Percentiles rank a stretch among this genome's conserved stretches.
Evolutionary conservation across 768 basidiomycete species (phyloP).

Genomic region (Royoungia palumana): DNA sequence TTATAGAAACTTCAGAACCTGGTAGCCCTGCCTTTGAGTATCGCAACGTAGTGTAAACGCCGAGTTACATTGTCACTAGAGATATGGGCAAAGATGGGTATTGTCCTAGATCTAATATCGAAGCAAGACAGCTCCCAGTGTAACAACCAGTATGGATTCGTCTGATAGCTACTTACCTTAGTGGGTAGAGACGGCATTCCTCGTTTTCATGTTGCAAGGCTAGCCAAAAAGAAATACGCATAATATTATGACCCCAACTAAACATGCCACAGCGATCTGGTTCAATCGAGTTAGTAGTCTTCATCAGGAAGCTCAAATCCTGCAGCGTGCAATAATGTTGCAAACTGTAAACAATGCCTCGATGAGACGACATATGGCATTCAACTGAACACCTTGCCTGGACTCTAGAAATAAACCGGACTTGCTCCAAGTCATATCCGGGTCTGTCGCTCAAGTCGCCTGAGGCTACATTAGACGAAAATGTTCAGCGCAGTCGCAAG

Average conservation of each 20-base stretch:
- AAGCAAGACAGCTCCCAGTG: no score
- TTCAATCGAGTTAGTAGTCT: background rate
- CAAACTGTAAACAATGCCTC: conserved; percentile 46
- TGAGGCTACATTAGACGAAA: conserved; percentile 13
- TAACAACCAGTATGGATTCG: no score
- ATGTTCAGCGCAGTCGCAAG: background rate
- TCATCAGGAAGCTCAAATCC: conserved; percentile 43
- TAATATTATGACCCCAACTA: background rate
- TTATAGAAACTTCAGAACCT: no score
- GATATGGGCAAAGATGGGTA: no score
- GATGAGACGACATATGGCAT: background rate
- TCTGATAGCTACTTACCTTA: no score
- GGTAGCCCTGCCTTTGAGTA: no score
- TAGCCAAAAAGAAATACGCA: conserved; percentile 2
- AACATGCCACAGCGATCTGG: no score
- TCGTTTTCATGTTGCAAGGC: background rate
- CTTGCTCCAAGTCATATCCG: conserved; percentile 81
- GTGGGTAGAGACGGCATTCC: no score
- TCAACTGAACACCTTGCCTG: conserved; percentile 47
- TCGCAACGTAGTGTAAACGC: no score
- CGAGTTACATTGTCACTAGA: no score
- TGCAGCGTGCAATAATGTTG: conserved; percentile 67
- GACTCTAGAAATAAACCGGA: conserved; percentile 82
- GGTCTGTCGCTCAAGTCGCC: conserved; percentile 77
- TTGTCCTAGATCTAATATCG: no score